Evolutionary conservation across 768 basidiomycete species (phyloP).

Genomic region (Boletus vinaceobasis): DNA sequence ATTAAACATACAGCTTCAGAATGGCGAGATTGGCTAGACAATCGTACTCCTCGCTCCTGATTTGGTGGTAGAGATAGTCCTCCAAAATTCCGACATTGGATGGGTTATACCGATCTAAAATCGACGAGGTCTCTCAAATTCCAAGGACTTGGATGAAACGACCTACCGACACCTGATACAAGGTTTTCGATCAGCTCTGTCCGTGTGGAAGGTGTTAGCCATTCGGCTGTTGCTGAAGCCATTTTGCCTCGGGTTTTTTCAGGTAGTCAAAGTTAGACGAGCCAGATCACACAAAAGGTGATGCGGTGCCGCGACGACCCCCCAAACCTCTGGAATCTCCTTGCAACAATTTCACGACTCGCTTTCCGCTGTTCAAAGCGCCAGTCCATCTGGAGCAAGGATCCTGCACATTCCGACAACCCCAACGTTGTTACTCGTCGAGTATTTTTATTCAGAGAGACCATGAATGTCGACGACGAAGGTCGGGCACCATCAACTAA

Average conservation of each 20-base stretch:
- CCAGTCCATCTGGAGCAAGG: neutral
- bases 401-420: neutral
- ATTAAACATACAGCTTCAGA: conserved; percentile 68
- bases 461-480: conserved; percentile 17
- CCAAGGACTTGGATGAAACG: neutral
- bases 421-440: neutral
- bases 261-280: neutral
- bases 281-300: neutral
- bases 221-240: conserved; percentile 47
- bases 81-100: conserved; percentile 90
- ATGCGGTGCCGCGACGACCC: conserved; percentile 2
- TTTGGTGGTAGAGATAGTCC: conserved; percentile 95
- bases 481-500: neutral
- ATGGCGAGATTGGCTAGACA: conserved; percentile 94
- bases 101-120: conserved; percentile 92
- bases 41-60: conserved; percentile 88
- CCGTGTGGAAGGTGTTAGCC: conserved; percentile 73
- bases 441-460: neutral
- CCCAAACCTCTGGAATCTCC: conserved; percentile 1
- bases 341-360: neutral
- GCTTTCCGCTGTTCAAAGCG: neutral
- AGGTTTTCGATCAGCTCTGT: conserved; percentile 88
- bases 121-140: neutral
- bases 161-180: conserved; percentile 84
- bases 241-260: conserved; percentile 16